Base-by-base conservation (phyloP, 2,329 filamentous ascomycete genomes). In the Ilyonectria mors-panacis region DNA sequence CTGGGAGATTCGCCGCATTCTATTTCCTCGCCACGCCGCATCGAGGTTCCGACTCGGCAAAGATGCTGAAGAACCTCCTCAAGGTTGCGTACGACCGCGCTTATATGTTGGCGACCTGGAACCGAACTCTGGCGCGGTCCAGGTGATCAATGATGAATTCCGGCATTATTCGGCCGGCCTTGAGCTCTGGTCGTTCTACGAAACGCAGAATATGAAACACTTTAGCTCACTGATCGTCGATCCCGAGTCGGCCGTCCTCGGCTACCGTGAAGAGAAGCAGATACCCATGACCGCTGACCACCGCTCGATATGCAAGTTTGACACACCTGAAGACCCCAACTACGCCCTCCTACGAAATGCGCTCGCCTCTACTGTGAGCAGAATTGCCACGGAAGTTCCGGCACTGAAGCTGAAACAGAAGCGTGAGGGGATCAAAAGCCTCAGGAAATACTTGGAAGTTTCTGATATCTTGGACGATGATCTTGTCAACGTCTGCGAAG, bases 141-240 rank as follows among this genome's bases (percentile, higher is more conserved):
- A 78, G 50, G 73, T 78, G 3, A 79, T 86, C 60, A 86, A 86
- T 69, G 81, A 85, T 3, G 71, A 79, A 33, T 87, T 86, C 67
- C 80, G 81, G 1, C 78, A 84, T 54, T 71, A 80, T 65, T 78
- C 79, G 0, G 68, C 73, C 4, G 73, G 76, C 19, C 66, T 85
- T 1, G 69, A 77, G 2, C 73, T 86, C 5, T 78, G 79, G 71
- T 86, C 84, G 0, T 86, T 86, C 68, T 85, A 85, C 68, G 85
- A 86, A 66, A 85, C 81, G 0, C 66, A 78, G 21, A 63, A 66
- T 45, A 68, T 70, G 64, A 68, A 55, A 19, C 28, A 26, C 6
- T 66, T 68, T 37, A 61, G 57, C 48, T 63, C 63, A 21, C 73
- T 33, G 30, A 78, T 83, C 6, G 76, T 85, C 3, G 75, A 81